Evolutionary conservation across 192 early-diverging fungal genomes (phyloP), one percentile per base, ranked within the genome.

Genomic region (Diversispora eburnea): DNA sequence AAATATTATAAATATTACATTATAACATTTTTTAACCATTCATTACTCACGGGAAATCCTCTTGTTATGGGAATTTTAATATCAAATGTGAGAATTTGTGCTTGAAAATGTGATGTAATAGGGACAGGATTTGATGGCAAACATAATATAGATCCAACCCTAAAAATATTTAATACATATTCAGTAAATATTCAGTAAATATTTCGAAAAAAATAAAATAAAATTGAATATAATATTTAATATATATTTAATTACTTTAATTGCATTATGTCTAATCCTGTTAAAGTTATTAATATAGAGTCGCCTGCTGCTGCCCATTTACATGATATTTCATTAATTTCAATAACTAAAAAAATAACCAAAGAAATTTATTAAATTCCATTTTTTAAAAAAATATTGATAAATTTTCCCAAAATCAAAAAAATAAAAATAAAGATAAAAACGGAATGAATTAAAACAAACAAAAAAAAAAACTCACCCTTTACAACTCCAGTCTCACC

Each of bases 301-400:
- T 98, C 98, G n/a, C 98, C 98, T 12, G 94, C 94, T 1, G 88
- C 95, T 10, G 94, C 96, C 94, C 94, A 98, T 63, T 91, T 86
- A 15, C 85, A 81, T 0, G 88, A 67, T 57, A 89, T 88, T 66
- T 90, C 88, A 62, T 86, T 87, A 6, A 90, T 81, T 57, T 93
- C 90, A 70, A 98, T 87, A 3, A 86, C 91, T 91, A 75, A 61
- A 74, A 74, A 66, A 62, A 33, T 45, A 9, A 46, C 12, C 72
- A 84, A 41, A 8, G 5, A 17, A 52, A 52, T 10, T 17, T n/a
- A n/a, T n/a, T n/a, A n/a, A n/a, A n/a, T n/a, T n/a, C n/a, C n/a
- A 52, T 33, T 33, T 33, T 33, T 33, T 33, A 33, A 33, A 33
- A 33, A 33, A 33, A 33, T 33, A 33, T 33, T 33, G 51, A 49